Evolutionary conservation across 1,284 basidiomycete genomes (phyloP).

Genomic region (Trichosporon inkin): DNA sequence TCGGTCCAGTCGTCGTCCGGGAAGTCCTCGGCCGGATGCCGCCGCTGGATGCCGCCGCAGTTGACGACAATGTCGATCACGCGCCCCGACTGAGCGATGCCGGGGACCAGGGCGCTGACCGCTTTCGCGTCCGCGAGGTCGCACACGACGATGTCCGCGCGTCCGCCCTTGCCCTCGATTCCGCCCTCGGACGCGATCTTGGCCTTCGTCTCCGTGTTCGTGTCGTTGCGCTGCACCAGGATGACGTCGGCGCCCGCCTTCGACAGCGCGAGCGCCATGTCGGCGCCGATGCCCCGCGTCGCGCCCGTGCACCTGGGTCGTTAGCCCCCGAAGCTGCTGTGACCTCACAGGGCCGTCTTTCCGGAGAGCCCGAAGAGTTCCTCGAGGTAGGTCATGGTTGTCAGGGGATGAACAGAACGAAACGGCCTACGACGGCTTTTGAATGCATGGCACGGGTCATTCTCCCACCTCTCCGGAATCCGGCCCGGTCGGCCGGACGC

Average conservation of each 20-base stretch:
- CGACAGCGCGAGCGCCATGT: constrained; percentile 52
- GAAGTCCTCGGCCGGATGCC: constrained; percentile 76
- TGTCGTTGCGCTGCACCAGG: constrained; percentile 63
- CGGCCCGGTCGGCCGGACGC: not conserved
- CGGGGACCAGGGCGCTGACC: constrained; percentile 64
- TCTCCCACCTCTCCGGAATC: not conserved
- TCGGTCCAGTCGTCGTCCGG: constrained; percentile 84
- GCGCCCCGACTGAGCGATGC: constrained; percentile 53
- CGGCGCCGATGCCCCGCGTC: constrained; percentile 49
- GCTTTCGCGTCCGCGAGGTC: constrained; percentile 67
- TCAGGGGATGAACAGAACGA: not conserved
- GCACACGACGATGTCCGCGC: constrained; percentile 58
- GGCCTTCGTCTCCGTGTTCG: constrained; percentile 60
- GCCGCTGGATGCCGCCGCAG: constrained; percentile 88
- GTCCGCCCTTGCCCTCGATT: constrained; percentile 3
- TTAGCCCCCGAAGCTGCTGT: not conserved
- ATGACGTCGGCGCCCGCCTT: constrained; percentile 71
- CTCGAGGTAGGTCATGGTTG: constrained; percentile 39
- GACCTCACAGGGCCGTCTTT: constrained; percentile 52
- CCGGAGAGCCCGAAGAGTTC: constrained; percentile 52
- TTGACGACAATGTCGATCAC: constrained; percentile 84
- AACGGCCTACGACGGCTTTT: not conserved
- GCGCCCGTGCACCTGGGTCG: constrained; percentile 43
- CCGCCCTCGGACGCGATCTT: constrained; percentile 55
- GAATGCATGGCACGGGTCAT: not conserved